A percentile compares a stretch with the other conserved stretches of the same genome.
Conservation (phyloP, 495 filamentous ascomycete genomes). For the Beverwykella pulmonaria region DNA sequence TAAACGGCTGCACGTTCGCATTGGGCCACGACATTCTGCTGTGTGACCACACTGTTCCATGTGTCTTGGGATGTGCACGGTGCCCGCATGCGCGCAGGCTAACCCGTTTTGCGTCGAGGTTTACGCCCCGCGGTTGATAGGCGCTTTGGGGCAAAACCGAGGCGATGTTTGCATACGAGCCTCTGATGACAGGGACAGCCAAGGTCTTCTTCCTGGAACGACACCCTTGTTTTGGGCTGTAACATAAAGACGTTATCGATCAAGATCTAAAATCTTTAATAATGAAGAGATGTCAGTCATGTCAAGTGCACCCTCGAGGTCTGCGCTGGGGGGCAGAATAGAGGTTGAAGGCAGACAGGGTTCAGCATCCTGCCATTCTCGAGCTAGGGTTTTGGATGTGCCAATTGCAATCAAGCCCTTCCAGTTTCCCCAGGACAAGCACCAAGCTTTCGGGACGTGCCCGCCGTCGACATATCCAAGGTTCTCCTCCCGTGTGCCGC, state of each 20-base stretch:
- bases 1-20: no score
- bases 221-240: no score
- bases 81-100: background rate
- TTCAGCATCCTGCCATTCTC: background rate
- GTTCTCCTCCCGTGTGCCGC: background rate
- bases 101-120: background rate
- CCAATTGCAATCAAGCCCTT: background rate
- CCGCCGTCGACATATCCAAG: background rate
- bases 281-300: no score
- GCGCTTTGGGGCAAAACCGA: background rate
- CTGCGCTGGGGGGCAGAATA: background rate
- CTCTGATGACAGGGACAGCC: no score
- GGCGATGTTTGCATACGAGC: no score
- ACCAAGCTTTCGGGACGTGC: background rate
- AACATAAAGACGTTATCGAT: no score
- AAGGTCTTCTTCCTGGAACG: no score
- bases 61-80: background rate
- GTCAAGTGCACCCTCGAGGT: no score
- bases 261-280: no score
- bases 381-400: background rate
- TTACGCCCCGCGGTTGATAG: conserved; percentile 14
- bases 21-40: background rate
- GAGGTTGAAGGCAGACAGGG: background rate
- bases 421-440: background rate
- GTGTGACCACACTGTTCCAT: background rate